phyloP scores from a whole-genome alignment of 495 filamentous ascomycete genomes.

The Xylaria telfairii region DNA sequence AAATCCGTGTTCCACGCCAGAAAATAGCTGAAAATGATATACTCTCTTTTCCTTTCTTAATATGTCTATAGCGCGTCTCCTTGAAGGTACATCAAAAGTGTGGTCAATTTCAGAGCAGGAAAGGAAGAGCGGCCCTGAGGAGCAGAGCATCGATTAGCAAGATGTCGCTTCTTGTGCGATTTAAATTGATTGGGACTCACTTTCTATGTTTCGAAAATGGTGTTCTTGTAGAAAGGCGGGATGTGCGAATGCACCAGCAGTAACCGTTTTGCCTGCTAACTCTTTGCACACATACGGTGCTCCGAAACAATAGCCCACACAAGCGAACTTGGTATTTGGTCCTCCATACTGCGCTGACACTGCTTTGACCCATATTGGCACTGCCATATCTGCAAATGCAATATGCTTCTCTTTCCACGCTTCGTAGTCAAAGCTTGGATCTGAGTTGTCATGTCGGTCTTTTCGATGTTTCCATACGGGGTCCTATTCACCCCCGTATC shows the following conservation, averaged over 20 bases:
- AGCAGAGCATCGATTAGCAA: not conserved
- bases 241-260: conserved; percentile 51
- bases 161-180: not conserved
- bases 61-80: conserved; percentile 65
- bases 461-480: conserved; percentile 51
- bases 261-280: conserved; percentile 29
- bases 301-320: conserved; percentile 52
- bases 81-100: conserved; percentile 64
- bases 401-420: conserved; percentile 50
- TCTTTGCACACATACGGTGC: conserved; percentile 47
- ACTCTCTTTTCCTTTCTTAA: conserved; percentile 59
- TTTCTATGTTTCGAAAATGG: conserved; percentile 40
- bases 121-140: conserved; percentile 35
- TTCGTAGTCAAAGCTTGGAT: conserved; percentile 49
- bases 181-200: conserved; percentile 13
- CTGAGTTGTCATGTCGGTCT: conserved; percentile 36
- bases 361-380: conserved; percentile 44
- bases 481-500: conserved; percentile 32
- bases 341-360: conserved; percentile 42
- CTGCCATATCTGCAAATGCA: conserved; percentile 39
- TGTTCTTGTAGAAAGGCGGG: conserved; percentile 47
- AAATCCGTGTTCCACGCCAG: conserved; percentile 69
- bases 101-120: conserved; percentile 60
- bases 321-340: conserved; percentile 39
- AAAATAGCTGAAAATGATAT: conserved; percentile 69